These are phyloP conservation scores for Elongisporangium anandrum DNA, from an alignment of 352 stramenopile species.

Conservation along the genomic window DNA sequence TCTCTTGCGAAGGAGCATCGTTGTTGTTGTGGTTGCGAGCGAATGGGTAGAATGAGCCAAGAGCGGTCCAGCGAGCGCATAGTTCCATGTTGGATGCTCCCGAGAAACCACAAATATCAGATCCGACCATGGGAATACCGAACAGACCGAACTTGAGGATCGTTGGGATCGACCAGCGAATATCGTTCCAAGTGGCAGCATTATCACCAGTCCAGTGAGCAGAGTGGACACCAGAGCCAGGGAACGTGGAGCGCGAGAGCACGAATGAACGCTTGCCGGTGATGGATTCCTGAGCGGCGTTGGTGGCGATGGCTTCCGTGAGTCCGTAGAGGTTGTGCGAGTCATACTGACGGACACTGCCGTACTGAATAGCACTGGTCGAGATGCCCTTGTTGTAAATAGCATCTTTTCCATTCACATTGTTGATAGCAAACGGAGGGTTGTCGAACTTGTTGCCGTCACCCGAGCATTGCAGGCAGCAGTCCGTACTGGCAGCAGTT, in stretches of 20 bases:
- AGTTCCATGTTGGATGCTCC: conserved; percentile 58
- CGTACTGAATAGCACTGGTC: conserved; percentile 48
- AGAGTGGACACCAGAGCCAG: conserved; percentile 45
- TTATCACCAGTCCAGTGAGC: conserved; percentile 84
- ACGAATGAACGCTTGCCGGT: conserved; percentile 61
- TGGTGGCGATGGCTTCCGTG: conserved; percentile 67
- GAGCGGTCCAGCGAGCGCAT: conserved; percentile 71
- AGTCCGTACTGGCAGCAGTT: conserved; percentile 32
- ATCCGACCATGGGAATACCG: conserved; percentile 77
- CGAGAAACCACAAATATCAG: conserved; percentile 74
- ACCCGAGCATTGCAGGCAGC: conserved; percentile 33
- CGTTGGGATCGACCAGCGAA: conserved; percentile 58
- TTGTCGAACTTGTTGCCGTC: conserved; percentile 51
- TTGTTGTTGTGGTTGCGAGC: conserved; percentile 79
- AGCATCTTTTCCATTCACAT: conserved; percentile 23
- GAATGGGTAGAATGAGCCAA: conserved; percentile 79
- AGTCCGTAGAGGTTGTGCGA: conserved; percentile 80
- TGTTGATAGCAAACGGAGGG: conserved; percentile 58
- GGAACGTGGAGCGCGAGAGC: conserved; percentile 69
- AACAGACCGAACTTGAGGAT: conserved; percentile 76
- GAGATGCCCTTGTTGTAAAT: conserved; percentile 68
- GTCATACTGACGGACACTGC: conserved; percentile 63
- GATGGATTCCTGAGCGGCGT: conserved; percentile 41
- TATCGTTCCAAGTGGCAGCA: conserved; percentile 69
- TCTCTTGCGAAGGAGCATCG: conserved; percentile 46